phyloP scores from a whole-genome alignment of 495 filamentous ascomycete genomes.

The Hypoxylon intermedium region DNA sequence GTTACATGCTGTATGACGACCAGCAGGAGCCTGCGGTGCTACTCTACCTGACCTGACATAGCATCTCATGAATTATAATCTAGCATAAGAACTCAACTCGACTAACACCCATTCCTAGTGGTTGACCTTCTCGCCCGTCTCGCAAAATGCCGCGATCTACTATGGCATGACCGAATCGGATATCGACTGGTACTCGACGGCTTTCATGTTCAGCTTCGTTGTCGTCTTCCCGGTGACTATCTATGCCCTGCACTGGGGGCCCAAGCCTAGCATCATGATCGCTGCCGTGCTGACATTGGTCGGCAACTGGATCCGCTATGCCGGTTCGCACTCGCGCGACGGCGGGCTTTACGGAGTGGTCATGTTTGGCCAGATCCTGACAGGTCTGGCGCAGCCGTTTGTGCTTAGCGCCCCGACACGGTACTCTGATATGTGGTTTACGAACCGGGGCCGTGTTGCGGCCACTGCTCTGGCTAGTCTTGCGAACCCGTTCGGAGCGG shows the following conservation, averaged over 20 bases:
- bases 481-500: slow-evolving; percentile 88
- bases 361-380: slow-evolving; percentile 95
- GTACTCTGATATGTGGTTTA: slow-evolving; percentile 96
- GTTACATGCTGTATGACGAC: not conserved
- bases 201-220: slow-evolving; percentile 84
- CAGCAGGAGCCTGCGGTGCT: not conserved
- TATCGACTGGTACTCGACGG: slow-evolving; percentile 92
- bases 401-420: slow-evolving; percentile 87
- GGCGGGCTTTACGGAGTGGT: slow-evolving; percentile 72
- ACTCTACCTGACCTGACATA: slow-evolving; percentile 2
- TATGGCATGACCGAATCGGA: slow-evolving; percentile 75
- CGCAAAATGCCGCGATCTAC: slow-evolving; percentile 75
- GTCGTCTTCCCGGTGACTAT: slow-evolving; percentile 75
- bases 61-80: not conserved
- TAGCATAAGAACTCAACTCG: slow-evolving; percentile 6
- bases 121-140: slow-evolving; percentile 90
- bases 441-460: slow-evolving; percentile 78
- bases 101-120: slow-evolving; percentile 62
- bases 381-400: slow-evolving; percentile 89
- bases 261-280: slow-evolving; percentile 77
- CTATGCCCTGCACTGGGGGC: slow-evolving; percentile 78
- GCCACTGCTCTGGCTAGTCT: slow-evolving; percentile 86
- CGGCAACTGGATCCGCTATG: slow-evolving; percentile 95
- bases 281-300: slow-evolving; percentile 74
- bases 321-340: slow-evolving; percentile 64